Conservation (phyloP, 805 yeast species). For the Metschnikowia dekortorum region DNA sequence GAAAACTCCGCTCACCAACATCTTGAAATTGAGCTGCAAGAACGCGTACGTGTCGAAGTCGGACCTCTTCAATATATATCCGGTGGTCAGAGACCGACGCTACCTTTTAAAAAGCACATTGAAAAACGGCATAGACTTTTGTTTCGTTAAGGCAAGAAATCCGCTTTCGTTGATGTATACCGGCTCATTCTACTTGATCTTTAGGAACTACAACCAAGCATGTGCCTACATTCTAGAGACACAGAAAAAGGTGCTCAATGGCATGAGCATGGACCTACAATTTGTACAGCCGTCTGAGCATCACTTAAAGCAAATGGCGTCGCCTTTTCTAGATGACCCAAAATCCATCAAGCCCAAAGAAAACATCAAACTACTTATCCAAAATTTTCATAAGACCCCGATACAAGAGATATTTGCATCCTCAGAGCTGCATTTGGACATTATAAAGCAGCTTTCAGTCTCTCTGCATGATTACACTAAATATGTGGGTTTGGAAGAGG, state of each 20-base stretch:
- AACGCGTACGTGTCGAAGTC: conserved; percentile 33
- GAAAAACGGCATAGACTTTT: conserved; percentile 27
- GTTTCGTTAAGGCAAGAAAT: conserved; percentile 48
- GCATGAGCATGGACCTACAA: conserved; percentile 41
- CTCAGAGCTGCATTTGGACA: conserved; percentile 6
- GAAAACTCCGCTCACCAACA: conserved; percentile 13
- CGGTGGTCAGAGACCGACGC: conserved; percentile 28
- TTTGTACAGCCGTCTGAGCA: conserved; percentile 36
- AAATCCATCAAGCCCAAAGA: not conserved
- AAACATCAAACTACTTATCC: conserved; percentile 2
- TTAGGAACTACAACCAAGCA: conserved; percentile 46
- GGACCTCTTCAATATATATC: conserved; percentile 40
- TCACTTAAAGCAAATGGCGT: conserved; percentile 24
- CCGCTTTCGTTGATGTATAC: conserved; percentile 40
- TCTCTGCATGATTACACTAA: conserved; percentile 7
- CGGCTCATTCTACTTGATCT: conserved; percentile 52
- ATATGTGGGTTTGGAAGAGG: conserved; percentile 3
- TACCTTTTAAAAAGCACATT: conserved; percentile 21
- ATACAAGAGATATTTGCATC: conserved; percentile 5
- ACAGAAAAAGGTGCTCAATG: conserved; percentile 45
- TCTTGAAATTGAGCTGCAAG: conserved; percentile 36
- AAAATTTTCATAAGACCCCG: conserved; percentile 4
- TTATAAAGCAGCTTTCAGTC: not conserved
- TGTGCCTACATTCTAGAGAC: conserved; percentile 50
- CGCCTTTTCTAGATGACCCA: conserved; percentile 23